Base-by-base conservation (phyloP, 345 rosid species). In the Capsella bursapastoris region DNA sequence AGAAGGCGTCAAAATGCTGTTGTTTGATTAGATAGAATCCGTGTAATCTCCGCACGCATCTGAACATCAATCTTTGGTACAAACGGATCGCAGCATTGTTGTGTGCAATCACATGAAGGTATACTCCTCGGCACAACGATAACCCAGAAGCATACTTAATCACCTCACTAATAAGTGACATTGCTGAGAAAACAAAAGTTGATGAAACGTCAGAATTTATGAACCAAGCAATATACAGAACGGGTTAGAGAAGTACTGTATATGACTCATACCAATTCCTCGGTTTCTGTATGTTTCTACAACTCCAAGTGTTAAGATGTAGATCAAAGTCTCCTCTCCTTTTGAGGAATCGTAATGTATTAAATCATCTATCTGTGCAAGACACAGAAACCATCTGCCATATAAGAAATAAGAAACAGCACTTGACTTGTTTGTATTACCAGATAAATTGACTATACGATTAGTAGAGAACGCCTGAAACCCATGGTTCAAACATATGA, bases 61-160 rank as follows among this genome's bases (percentile, higher is more conserved):
- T 84, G 84, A 89, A 89, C 40, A 87, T 78, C 86, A 93, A 82
- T 86, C 89, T 93, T 71, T 83, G 77, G 86, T 93, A 93, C 76
- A 93, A 72, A 74, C 77, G 81, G 62, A 93, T 91, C n/a, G 98
- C 97, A 56, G 95, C 82, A 77, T 80, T 82, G 77, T 91, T 93
- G 81, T 91, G 83, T 40, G 95, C 84, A 65, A 88, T 87, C 71
- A 93, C 97, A 74, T 93, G 97, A 90, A 91, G 82, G 83, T 93
- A 93, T 66, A 86, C 86, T 57, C 96, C 96, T 63, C 85, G 85
- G 59, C 97, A 88, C 41, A 9, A 83, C 52, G 84, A 80, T 44
- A 86, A 78, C 27, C 75, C 80, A 32, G 87, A 81, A 68, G 96
- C 90, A 82, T 93, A 91, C 68, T 86, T 87, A 52, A 87, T 84